phyloP scores from a whole-genome alignment of 371 early-diverging fungal genomes.

The Coemansia sp. region DNA sequence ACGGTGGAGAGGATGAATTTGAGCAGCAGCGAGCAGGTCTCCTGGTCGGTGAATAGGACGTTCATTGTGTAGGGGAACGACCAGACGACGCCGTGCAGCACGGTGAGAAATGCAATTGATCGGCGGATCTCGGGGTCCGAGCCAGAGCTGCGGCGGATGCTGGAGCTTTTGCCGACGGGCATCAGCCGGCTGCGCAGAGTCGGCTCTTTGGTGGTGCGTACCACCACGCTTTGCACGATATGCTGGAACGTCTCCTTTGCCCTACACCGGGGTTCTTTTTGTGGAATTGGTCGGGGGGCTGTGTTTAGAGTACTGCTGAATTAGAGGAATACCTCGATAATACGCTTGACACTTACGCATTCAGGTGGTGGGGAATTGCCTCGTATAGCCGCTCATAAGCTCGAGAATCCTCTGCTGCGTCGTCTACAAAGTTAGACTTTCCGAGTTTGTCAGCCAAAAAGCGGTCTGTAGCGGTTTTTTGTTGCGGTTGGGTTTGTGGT shows the following conservation, averaged over 20 bases:
- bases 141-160: constrained; percentile 1
- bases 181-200: constrained; percentile 29
- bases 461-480: too few relatives aligned
- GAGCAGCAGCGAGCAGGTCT: constrained; percentile 14
- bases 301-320: too few relatives aligned
- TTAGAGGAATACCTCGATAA: too few relatives aligned
- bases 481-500: too few relatives aligned
- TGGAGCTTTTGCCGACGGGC: constrained; percentile 4
- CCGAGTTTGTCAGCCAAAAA: too few relatives aligned
- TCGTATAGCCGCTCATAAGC: constrained; percentile 40
- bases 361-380: constrained; percentile 20
- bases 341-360: constrained; percentile 51
- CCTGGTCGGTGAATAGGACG: constrained; percentile 22
- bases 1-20: constrained; percentile 24
- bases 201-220: constrained; percentile 17
- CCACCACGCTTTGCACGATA: constrained; percentile 28
- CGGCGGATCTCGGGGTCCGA: constrained; percentile 13
- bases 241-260: constrained; percentile 32
- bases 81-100: constrained; percentile 42
- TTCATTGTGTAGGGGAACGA: constrained; percentile 41
- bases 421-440: constrained; percentile 15
- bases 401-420: constrained; percentile 23
- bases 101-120: constrained; percentile 31
- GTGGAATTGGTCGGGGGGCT: too few relatives aligned
- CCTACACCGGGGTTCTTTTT: constrained; percentile 4